Conservation (phyloP, 2,329 filamentous ascomycete genomes). For the Elsinoe necatrix region DNA sequence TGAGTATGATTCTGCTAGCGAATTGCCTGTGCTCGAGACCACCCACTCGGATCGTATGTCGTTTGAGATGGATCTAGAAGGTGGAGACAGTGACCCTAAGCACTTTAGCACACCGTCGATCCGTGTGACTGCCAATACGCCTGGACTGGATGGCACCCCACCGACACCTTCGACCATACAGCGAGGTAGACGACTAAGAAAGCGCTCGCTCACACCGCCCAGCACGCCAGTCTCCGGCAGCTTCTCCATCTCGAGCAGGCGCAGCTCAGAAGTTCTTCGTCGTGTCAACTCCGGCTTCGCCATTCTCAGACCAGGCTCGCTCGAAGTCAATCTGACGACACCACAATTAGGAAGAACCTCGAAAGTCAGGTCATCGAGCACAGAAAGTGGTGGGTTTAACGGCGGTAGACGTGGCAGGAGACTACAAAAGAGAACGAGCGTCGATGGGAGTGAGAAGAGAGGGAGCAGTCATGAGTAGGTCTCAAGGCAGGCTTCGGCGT, state of each 20-base stretch:
- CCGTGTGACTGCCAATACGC: constrained; percentile 6
- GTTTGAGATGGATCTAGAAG: constrained; percentile 8
- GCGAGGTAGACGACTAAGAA: constrained; percentile 3
- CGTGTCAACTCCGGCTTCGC: constrained; percentile 28
- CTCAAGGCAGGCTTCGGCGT: background rate
- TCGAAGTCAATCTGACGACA: constrained; percentile 18
- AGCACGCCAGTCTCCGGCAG: background rate
- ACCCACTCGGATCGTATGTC: background rate
- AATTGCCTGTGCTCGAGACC: background rate
- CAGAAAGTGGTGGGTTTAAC: constrained; percentile 15
- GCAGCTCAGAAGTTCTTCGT: constrained; percentile 16
- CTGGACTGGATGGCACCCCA: background rate
- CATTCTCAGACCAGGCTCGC: constrained; percentile 28
- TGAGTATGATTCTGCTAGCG: background rate
- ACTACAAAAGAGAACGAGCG: constrained; percentile 10
- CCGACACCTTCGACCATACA: background rate
- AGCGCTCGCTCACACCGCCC: constrained; percentile 1
- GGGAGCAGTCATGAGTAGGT: constrained; percentile 11
- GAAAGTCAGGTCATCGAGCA: constrained; percentile 4
- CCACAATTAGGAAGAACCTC: background rate
- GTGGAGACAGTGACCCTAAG: constrained; percentile 7
- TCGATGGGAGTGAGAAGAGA: background rate
- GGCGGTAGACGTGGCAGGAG: constrained; percentile 24
- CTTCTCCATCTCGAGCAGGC: constrained; percentile 12
- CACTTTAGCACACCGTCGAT: constrained; percentile 12